phyloP scores from a whole-genome alignment of 2,329 filamentous ascomycete species.

The Bipolaris cookei region DNA sequence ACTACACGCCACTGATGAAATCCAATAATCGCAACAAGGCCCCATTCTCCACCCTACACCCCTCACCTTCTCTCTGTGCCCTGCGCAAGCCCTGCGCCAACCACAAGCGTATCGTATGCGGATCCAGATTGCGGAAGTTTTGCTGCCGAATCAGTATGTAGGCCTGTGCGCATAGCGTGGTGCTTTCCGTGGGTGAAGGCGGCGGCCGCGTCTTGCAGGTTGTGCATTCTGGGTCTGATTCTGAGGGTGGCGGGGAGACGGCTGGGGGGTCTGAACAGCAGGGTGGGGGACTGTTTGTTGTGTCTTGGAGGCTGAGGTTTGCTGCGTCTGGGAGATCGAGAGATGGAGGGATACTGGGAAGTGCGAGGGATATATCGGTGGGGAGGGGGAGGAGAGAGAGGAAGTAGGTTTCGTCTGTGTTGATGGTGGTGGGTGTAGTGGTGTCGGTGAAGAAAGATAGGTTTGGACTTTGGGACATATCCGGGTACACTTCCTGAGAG shows the following conservation, averaged over 20 bases:
- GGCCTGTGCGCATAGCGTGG: conserved; percentile 44
- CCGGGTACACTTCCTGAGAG: conserved; percentile 14
- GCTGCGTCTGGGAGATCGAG: background rate
- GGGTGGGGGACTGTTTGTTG: conserved; percentile 28
- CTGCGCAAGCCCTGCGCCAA: conserved; percentile 40
- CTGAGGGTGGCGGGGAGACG: background rate
- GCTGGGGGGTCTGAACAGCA: conserved; percentile 29
- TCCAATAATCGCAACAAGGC: conserved; percentile 43
- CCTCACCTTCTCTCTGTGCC: conserved; percentile 39
- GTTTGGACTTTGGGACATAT: conserved; percentile 11
- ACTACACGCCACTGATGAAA: conserved; percentile 43
- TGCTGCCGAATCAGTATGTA: conserved; percentile 45
- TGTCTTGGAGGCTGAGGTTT: too few species aligned
- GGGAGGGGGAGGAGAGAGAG: background rate
- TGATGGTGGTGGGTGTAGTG: background rate
- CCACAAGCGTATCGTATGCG: conserved; percentile 41
- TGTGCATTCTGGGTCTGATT: conserved; percentile 34
- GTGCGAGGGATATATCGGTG: conserved; percentile 2
- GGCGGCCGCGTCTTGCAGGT: conserved; percentile 35
- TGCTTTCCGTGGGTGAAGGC: conserved; percentile 38
- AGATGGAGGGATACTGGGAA: conserved; percentile 2
- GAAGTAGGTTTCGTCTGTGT: background rate
- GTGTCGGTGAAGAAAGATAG: conserved; percentile 20
- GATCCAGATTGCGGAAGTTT: conserved; percentile 43
- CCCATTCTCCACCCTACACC: conserved; percentile 46